These are phyloP conservation scores for Tolypocladium ophioglossoides DNA, from an alignment of 2,329 filamentous ascomycete species.

Conservation along the genomic window DNA sequence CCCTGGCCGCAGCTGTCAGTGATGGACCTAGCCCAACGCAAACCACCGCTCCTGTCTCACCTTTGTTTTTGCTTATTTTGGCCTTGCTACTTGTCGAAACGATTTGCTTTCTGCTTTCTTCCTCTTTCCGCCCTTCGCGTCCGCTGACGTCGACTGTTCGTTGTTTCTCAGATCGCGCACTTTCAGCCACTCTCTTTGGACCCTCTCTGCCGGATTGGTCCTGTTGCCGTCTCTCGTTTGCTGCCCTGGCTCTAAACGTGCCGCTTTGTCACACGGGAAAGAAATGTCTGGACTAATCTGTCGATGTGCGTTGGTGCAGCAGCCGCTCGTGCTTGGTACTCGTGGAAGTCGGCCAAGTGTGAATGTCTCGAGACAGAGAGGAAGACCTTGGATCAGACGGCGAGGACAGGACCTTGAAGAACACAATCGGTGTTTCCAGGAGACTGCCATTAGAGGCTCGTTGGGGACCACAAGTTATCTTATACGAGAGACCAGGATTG, in stretches of 20 bases:
- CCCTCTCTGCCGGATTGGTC: not conserved
- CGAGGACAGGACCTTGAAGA: not conserved
- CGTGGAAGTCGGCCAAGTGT: not conserved
- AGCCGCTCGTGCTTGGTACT: not conserved
- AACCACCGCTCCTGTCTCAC: slow-evolving; percentile 6
- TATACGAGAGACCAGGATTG: not conserved
- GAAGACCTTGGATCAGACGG: not conserved
- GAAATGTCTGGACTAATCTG: not conserved
- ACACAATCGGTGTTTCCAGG: not conserved
- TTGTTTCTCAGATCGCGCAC: not conserved
- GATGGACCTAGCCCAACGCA: slow-evolving; percentile 1
- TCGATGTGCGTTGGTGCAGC: not conserved
- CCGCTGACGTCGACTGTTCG: not conserved
- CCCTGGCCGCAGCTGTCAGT: slow-evolving; percentile 3
- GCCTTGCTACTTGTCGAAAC: not conserved
- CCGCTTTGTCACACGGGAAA: not conserved
- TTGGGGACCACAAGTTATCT: not conserved
- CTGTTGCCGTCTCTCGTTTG: not conserved
- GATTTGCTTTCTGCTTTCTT: no score
- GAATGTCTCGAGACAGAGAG: no score
- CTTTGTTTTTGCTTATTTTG: not conserved
- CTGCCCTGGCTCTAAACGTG: not conserved
- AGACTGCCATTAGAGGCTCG: not conserved
- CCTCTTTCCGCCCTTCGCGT: not conserved
- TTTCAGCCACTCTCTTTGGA: not conserved